Evolutionary conservation across 2,329 filamentous ascomycete species (phyloP).

Genomic region (Colletotrichum godetiae): DNA sequence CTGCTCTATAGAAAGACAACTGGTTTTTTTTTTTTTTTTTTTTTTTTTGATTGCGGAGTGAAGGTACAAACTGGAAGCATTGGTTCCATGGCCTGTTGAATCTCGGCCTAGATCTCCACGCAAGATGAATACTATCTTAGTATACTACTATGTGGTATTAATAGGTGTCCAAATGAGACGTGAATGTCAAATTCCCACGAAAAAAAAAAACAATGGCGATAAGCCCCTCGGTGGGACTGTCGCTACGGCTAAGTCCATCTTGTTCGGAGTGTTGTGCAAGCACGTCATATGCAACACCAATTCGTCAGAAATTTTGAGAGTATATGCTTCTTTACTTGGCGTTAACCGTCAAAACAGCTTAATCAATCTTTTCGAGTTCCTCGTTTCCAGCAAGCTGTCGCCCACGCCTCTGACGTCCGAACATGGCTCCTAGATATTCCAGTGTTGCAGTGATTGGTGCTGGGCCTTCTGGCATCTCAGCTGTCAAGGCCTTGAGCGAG

Average conservation of each 20-base stretch:
- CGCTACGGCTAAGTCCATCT: neutral
- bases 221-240: neutral
- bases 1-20: too few relatives aligned
- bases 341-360: too few relatives aligned
- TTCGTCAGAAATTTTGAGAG: neutral
- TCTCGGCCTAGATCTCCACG: too few relatives aligned
- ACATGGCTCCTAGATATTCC: slow-evolving; percentile 19
- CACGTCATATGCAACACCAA: slow-evolving; percentile 6
- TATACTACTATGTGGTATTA: too few relatives aligned
- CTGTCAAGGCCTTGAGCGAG: slow-evolving; percentile 66
- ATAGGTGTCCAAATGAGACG: neutral
- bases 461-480: slow-evolving; percentile 68
- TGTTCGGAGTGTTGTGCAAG: neutral
- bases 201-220: neutral
- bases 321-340: neutral
- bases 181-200: too few relatives aligned
- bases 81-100: too few relatives aligned
- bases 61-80: too few relatives aligned
- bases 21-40: too few relatives aligned
- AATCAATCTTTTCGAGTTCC: neutral
- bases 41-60: too few relatives aligned
- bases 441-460: slow-evolving; percentile 67
- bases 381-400: neutral
- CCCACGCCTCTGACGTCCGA: too few relatives aligned
- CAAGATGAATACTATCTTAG: too few relatives aligned